These are phyloP conservation scores for Sporothrix phasma DNA, from an alignment of 2,329 filamentous ascomycete genomes.

Conservation along the genomic window DNA sequence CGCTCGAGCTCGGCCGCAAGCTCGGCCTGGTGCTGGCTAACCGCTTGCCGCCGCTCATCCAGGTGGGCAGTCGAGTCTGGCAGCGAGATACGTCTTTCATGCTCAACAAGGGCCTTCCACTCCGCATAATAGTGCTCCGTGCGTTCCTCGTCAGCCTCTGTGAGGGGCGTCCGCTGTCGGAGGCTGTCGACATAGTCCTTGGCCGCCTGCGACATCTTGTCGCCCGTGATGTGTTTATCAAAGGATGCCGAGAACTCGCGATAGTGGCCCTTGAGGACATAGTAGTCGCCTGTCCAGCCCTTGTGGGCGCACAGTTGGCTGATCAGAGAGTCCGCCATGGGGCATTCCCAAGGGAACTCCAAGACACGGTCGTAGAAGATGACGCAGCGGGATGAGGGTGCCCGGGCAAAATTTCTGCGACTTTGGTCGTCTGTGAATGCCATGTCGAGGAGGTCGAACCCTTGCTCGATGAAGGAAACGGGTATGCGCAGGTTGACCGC, in stretches of 20 bases:
- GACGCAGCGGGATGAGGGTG: slow-evolving; percentile 37
- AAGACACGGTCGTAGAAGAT: slow-evolving; percentile 44
- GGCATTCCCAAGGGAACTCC: slow-evolving; percentile 42
- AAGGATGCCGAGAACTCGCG: slow-evolving; percentile 45
- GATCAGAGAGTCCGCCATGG: slow-evolving; percentile 35
- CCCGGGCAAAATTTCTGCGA: slow-evolving; percentile 36
- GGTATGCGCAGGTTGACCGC: slow-evolving; percentile 44
- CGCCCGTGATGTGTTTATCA: slow-evolving; percentile 38
- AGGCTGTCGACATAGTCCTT: slow-evolving; percentile 32
- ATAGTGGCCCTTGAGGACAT: slow-evolving; percentile 47
- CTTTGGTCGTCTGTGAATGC: slow-evolving; percentile 41
- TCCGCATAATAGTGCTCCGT: slow-evolving; percentile 33
- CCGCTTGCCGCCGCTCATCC: slow-evolving; percentile 31
- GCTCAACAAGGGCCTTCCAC: slow-evolving; percentile 36
- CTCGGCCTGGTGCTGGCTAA: slow-evolving; percentile 37
- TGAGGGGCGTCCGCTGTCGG: slow-evolving; percentile 27
- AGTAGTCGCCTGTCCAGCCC: slow-evolving; percentile 42
- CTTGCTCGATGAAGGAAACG: slow-evolving; percentile 36
- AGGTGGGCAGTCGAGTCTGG: slow-evolving; percentile 31
- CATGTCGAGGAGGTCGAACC: slow-evolving; percentile 41
- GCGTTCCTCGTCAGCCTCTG: slow-evolving; percentile 22
- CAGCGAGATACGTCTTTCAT: slow-evolving; percentile 32
- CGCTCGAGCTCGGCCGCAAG: slow-evolving; percentile 41
- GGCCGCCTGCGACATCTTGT: slow-evolving; percentile 33
- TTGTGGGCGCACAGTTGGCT: slow-evolving; percentile 34